Conservation (phyloP, 2,329 filamentous ascomycete species). For the Fusarium keratoplasticum region DNA sequence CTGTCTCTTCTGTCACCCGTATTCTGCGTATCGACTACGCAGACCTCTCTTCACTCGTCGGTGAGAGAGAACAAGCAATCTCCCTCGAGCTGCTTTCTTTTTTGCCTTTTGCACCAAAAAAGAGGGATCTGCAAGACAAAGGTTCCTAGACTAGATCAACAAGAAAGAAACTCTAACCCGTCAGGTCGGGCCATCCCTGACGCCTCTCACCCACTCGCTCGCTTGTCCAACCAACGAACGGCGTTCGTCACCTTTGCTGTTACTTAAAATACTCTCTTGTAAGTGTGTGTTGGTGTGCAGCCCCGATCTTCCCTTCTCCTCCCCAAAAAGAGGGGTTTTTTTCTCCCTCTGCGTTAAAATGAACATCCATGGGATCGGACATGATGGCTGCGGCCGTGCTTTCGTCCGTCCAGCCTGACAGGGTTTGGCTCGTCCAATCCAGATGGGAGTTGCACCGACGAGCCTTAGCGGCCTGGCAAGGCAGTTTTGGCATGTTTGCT, state of each 20-base stretch:
- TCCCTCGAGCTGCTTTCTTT: not conserved
- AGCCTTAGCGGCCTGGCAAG: conserved; percentile 8
- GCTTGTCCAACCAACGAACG: conserved; percentile 3
- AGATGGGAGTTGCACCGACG: not conserved
- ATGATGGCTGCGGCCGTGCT: conserved; percentile 7
- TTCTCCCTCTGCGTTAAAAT: conserved; percentile 4
- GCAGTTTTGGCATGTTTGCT: conserved; percentile 3
- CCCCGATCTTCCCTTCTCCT: not conserved
- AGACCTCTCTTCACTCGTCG: not conserved
- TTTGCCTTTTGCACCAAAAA: not conserved
- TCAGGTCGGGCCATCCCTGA: conserved; percentile 16
- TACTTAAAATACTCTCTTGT: conserved; percentile 32
- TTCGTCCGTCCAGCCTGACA: conserved; percentile 4
- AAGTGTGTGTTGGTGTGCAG: not conserved
- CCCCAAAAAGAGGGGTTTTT: not conserved
- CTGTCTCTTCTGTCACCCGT: not conserved
- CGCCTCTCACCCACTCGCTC: not conserved
- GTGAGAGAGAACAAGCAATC: not conserved
- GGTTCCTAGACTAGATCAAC: conserved; percentile 25
- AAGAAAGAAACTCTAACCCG: conserved; percentile 35
- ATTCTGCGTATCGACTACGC: conserved; percentile 2
- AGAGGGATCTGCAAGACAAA: conserved; percentile 24
- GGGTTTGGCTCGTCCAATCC: conserved; percentile 1
- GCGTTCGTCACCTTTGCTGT: not conserved
- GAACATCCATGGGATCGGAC: conserved; percentile 1